These are phyloP conservation scores for Gaeumannomyces sp. DNA, from an alignment of 2,329 filamentous ascomycete genomes.

Conservation along the genomic window DNA sequence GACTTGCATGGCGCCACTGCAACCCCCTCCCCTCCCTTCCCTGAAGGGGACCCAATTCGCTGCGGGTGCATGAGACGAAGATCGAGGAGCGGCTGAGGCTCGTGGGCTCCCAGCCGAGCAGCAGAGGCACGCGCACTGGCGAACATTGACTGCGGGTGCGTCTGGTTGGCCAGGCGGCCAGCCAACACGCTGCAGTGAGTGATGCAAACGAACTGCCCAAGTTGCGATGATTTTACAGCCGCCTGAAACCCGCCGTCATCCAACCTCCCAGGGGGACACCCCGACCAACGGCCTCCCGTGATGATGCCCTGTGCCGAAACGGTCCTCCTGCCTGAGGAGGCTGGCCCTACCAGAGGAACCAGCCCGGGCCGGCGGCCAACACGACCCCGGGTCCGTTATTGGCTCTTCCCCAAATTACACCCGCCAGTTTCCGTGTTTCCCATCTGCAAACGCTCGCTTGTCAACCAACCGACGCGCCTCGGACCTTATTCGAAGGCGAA, in stretches of 20 bases:
- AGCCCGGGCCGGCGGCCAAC: neutral
- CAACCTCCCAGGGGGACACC: neutral
- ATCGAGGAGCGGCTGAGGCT: neutral
- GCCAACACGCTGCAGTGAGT: neutral
- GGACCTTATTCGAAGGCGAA: neutral
- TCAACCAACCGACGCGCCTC: neutral
- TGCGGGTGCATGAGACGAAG: neutral
- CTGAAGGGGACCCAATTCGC: neutral
- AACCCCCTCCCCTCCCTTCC: neutral
- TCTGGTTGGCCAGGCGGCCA: neutral
- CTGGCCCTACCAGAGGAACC: neutral
- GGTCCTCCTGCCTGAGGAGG: neutral
- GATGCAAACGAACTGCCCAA: neutral
- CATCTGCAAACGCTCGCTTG: neutral
- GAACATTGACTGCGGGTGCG: too few species aligned
- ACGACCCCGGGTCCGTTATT: neutral
- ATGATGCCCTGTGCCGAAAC: neutral
- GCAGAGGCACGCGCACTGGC: neutral
- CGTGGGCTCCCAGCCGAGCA: neutral
- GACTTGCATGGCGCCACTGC: neutral
- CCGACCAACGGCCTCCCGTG: too few species aligned
- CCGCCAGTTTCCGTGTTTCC: neutral
- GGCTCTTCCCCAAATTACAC: neutral
- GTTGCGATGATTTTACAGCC: neutral
- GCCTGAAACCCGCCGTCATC: neutral